Evolutionary conservation across 768 basidiomycete species (phyloP).

Genomic region (Krasilnikovozyma curviuscula): DNA sequence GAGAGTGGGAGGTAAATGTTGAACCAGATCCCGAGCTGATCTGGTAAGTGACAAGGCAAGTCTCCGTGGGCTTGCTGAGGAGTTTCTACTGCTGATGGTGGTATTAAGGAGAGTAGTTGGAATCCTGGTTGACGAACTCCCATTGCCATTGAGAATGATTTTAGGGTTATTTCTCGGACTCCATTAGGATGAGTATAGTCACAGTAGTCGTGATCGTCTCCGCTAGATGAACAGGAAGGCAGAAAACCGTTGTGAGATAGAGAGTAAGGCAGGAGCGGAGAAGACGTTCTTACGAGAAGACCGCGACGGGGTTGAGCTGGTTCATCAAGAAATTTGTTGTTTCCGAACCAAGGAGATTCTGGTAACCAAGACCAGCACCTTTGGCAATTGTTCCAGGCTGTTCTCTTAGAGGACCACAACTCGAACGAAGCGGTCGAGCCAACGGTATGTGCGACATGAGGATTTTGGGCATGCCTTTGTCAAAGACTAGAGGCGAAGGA

Average conservation of each 20-base stretch:
- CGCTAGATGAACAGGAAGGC: conserved; percentile 32
- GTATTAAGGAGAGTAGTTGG: conserved; percentile 61
- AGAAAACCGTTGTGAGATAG: conserved; percentile 8
- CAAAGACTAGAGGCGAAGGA: background rate
- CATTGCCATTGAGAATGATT: conserved; percentile 77
- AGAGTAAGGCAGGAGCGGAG: background rate
- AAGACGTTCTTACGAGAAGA: conserved; percentile 43
- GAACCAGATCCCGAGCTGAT: conserved; percentile 62
- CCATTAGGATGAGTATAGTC: conserved; percentile 41
- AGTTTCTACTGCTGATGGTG: conserved; percentile 20
- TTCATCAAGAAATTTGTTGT: conserved; percentile 49
- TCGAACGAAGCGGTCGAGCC: conserved; percentile 42
- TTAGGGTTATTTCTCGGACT: conserved; percentile 62
- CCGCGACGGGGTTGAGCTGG: conserved; percentile 41
- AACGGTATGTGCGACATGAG: conserved; percentile 82
- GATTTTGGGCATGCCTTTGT: conserved; percentile 44
- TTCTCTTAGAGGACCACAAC: conserved; percentile 64
- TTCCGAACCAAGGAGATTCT: conserved; percentile 51
- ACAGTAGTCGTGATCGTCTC: conserved; percentile 92
- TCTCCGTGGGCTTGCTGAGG: conserved; percentile 36
- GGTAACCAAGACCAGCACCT: conserved; percentile 58
- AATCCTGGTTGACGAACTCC: conserved; percentile 69
- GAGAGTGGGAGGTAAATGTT: conserved; percentile 47
- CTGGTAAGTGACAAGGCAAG: conserved; percentile 56
- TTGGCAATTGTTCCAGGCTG: conserved; percentile 44